Percentiles rank a stretch among this genome's conserved stretches.
phyloP scores from a whole-genome alignment of 805 yeast genomes.

The Yamadazyma insecticola region DNA sequence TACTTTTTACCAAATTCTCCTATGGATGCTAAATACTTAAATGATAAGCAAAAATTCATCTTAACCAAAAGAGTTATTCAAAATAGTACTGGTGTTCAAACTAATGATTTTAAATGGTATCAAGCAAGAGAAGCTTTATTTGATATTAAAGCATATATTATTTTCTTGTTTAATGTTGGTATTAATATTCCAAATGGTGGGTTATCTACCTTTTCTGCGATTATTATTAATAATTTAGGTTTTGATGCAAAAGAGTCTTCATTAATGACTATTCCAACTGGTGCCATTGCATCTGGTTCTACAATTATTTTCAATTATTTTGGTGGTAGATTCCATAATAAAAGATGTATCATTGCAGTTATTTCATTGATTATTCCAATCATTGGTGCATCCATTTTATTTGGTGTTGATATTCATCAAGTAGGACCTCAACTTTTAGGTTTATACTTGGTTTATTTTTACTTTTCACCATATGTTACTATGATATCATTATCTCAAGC shows the following conservation, averaged over 20 bases:
- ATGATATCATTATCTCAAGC: conserved; percentile 23
- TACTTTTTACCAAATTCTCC: conserved; percentile 18
- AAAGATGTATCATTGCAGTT: conserved; percentile 9
- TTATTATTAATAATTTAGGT: conserved; percentile 25
- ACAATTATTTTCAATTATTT: conserved; percentile 26
- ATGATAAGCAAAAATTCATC: conserved; percentile 13
- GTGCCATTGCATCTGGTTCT: conserved; percentile 25
- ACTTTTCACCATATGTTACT: conserved; percentile 24
- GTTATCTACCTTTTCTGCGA: conserved; percentile 23
- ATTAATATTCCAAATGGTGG: conserved; percentile 28
- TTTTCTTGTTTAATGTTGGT: conserved; percentile 20
- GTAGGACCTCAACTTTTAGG: conserved; percentile 19
- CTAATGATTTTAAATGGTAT: conserved; percentile 14
- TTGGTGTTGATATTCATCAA: conserved; percentile 13
- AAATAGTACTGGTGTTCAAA: conserved; percentile 15
- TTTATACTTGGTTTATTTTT: conserved; percentile 29
- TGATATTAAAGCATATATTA: conserved; percentile 15
- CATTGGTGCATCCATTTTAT: conserved; percentile 17
- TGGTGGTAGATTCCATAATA: conserved; percentile 20
- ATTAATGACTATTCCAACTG: conserved; percentile 24
- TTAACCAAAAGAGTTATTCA: conserved; percentile 11
- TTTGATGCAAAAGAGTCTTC: conserved; percentile 15
- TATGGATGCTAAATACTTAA: conserved; percentile 14
- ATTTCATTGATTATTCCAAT: conserved; percentile 13
- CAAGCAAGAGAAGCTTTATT: conserved; percentile 16